A percentile compares a stretch with the other conserved stretches of the same genome.
These are phyloP conservation scores for Amanita pseudoporphyria DNA, from an alignment of 768 basidiomycete genomes.

Conservation along the genomic window DNA sequence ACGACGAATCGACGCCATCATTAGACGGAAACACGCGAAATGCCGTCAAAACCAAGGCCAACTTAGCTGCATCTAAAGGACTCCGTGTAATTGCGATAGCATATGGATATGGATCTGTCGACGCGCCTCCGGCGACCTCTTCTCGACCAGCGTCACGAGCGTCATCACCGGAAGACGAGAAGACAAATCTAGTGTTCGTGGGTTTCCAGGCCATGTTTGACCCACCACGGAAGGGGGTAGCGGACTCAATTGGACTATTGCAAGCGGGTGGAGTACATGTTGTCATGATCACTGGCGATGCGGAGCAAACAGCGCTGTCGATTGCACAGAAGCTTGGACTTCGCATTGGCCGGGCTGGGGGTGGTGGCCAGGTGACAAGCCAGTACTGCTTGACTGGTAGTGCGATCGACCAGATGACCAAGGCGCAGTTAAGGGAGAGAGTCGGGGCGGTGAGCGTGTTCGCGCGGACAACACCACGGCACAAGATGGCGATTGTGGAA, in stretches of 20 bases:
- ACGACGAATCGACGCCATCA: conserved; percentile 77
- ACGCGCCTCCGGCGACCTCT: conserved; percentile 22
- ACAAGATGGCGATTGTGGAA: conserved; percentile 96
- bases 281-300: conserved; percentile 98
- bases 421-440: conserved; percentile 71
- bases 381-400: conserved; percentile 65
- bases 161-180: conserved; percentile 21
- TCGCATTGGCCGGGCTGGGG: conserved; percentile 47
- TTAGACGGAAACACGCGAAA: conserved; percentile 62
- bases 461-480: conserved; percentile 91
- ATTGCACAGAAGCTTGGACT: conserved; percentile 85
- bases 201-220: conserved; percentile 96
- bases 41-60: conserved; percentile 64
- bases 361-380: conserved; percentile 34
- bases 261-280: conserved; percentile 86
- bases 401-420: conserved; percentile 78
- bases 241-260: conserved; percentile 73
- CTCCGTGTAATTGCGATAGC: conserved; percentile 90
- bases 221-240: conserved; percentile 90
- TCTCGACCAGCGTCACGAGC: conserved; percentile 20
- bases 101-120: conserved; percentile 63
- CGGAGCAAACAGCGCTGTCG: conserved; percentile 81
- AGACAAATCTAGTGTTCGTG: conserved; percentile 69
- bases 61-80: conserved; percentile 61
- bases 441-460: conserved; percentile 83